Conservation (phyloP, 1,284 basidiomycete species). For the Sporisorium iseilematis-ciliati region DNA sequence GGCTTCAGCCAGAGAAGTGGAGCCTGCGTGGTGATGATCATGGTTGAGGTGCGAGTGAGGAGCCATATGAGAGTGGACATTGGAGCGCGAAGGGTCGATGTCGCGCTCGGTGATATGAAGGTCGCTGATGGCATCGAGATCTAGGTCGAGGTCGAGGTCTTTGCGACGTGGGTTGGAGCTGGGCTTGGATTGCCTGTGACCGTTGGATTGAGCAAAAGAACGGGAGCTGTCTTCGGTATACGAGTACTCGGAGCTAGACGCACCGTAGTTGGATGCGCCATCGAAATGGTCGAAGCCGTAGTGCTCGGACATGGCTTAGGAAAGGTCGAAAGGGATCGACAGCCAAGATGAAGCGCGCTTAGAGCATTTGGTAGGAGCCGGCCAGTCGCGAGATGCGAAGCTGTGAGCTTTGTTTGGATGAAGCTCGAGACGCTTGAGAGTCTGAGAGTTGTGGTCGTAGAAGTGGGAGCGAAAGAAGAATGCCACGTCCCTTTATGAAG, state of each 20-base stretch:
- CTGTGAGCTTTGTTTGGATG: not conserved
- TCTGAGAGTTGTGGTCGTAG: not conserved
- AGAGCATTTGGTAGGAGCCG: conserved; percentile 26
- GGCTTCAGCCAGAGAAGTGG: conserved; percentile 1
- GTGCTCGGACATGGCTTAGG: conserved; percentile 38
- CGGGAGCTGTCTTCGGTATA: conserved; percentile 22
- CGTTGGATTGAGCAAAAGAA: conserved; percentile 8
- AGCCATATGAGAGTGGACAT: conserved; percentile 11
- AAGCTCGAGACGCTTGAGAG: not conserved
- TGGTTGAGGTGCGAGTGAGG: conserved; percentile 9
- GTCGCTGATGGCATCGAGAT: conserved; percentile 57
- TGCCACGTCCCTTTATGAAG: conserved; percentile 8
- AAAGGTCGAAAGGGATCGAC: conserved; percentile 21
- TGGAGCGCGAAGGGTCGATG: conserved; percentile 31
- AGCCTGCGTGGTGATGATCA: not conserved
- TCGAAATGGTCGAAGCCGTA: conserved; percentile 64
- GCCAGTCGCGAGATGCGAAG: not conserved
- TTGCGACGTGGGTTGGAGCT: conserved; percentile 15
- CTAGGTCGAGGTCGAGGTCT: conserved; percentile 56
- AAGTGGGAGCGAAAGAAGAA: conserved; percentile 5
- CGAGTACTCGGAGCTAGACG: conserved; percentile 52
- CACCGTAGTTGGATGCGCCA: conserved; percentile 54
- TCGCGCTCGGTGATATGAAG: conserved; percentile 51
- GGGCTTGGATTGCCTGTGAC: conserved; percentile 24
- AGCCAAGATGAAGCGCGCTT: conserved; percentile 7